Evolutionary conservation across 306 rosid genomes (phyloP), one percentile per base, ranked within the genome.

Genomic region (Cucurbita ficifolia): DNA sequence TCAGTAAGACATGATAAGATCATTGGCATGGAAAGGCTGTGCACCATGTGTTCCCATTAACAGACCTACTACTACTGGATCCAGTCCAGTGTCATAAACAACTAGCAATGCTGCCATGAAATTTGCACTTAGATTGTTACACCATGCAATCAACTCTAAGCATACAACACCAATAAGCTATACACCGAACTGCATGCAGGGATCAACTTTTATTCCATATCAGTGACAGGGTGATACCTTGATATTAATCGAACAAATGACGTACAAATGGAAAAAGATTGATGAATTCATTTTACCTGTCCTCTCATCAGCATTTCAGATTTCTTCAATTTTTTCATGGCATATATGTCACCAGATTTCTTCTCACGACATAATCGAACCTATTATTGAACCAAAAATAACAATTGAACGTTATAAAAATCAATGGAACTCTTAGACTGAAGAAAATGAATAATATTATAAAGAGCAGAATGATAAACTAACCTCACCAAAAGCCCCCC

Each of bases 401-500:
- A 49, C 70, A 50, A 63, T n/a, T 36, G 51, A 58, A 58, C 38
- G 54, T 43, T 57, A 58, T 62, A 24, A 73, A 45, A 72, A 76
- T 18, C 8, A 6, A 12, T 11, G 64, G 29, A 51, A 35, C 45
- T 38, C 13, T 50, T 43, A 5, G 50, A 6, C 46, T 39, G 50
- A 36, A 38, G 38, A 33, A 51, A 71, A 2, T 51, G 9, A 45
- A 22, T 51, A 29, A 14, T 33, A 3, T 17, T 36, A 71, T 24
- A 5, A 1, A 50, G 29, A 29, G n/a, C 8, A 33, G 17, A 52
- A 51, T 2, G 75, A 51, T 46, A 9, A 46, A 79, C 96, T 79
- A 76, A 94, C 98, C 95, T 94, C 98, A 77, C 98, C 97, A 86
- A 80, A 94, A 60, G 98, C 97, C 73, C 98, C 98, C 81, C 98